A percentile compares a stretch with the other conserved stretches of the same genome.
Conservation (phyloP, 371 early-diverging fungal genomes). For the Quaeritorhiza haematococci region DNA sequence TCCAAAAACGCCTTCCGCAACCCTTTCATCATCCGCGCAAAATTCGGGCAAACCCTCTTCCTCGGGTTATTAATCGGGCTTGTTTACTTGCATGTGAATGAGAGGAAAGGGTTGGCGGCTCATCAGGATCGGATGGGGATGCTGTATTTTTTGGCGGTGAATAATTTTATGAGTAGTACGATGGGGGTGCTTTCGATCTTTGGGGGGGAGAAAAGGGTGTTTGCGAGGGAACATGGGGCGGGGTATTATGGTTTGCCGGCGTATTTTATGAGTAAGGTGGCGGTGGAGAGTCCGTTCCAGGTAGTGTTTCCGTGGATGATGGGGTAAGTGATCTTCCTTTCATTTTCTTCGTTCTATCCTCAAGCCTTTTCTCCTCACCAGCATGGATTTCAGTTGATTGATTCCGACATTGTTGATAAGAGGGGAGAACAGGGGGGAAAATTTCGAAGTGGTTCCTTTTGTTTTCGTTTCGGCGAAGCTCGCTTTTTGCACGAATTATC, state of each 20-base stretch:
- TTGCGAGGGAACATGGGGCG: conserved; percentile 52
- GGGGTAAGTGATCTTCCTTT: background rate
- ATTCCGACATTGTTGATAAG: no score
- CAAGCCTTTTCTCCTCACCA: conserved; percentile 29
- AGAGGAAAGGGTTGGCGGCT: conserved; percentile 13
- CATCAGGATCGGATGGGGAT: conserved; percentile 57
- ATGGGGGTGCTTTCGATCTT: conserved; percentile 46
- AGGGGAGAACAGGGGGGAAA: no score
- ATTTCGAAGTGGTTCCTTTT: no score
- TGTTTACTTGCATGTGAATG: conserved; percentile 32
- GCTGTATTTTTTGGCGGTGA: conserved; percentile 51
- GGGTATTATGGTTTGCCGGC: conserved; percentile 57
- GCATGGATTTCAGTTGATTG: conserved; percentile 29
- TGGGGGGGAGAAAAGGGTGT: conserved; percentile 47
- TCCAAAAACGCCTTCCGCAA: conserved; percentile 20
- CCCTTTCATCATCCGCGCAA: conserved; percentile 39
- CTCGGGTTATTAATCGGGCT: conserved; percentile 30
- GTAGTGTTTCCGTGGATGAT: background rate
- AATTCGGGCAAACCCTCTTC: conserved; percentile 39
- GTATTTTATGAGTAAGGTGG: conserved; percentile 50
- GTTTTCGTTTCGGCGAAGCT: no score
- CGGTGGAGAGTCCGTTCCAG: conserved; percentile 34
- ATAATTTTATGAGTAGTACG: conserved; percentile 18
- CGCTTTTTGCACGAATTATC: no score
- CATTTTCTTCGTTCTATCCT: conserved; percentile 22